Conservation (phyloP, 2,329 filamentous ascomycete species). For the Neofusicoccum ribis region DNA sequence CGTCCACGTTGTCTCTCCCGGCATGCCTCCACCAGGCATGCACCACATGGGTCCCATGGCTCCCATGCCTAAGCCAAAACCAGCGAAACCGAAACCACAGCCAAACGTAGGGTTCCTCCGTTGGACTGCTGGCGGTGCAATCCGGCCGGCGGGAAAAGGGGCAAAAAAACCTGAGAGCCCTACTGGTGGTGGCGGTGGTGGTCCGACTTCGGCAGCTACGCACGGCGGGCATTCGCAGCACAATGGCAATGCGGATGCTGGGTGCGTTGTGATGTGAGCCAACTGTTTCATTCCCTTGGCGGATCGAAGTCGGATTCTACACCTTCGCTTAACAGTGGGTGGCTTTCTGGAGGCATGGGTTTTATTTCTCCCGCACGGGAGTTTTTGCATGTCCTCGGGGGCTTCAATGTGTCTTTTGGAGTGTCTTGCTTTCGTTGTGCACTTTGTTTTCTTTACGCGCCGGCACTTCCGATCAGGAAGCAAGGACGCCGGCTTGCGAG, state of each 20-base stretch:
- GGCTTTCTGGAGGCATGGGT: conserved; percentile 20
- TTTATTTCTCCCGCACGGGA: conserved; percentile 17
- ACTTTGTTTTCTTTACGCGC: background rate
- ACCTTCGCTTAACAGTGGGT: conserved; percentile 15
- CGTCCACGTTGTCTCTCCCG: background rate
- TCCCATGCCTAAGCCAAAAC: background rate
- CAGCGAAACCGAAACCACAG: conserved; percentile 21
- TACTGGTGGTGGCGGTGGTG: conserved; percentile 13
- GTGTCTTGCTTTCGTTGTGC: background rate
- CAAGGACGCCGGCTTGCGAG: background rate
- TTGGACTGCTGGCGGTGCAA: conserved; percentile 28
- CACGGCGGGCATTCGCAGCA: conserved; percentile 13
- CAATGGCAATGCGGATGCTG: conserved; percentile 16
- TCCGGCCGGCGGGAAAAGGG: conserved; percentile 27
- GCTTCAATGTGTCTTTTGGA: background rate
- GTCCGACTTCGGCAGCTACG: conserved; percentile 8
- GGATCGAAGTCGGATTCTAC: background rate
- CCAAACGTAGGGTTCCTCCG: conserved; percentile 25
- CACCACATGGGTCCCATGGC: no score
- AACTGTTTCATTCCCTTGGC: background rate
- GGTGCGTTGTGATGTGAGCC: conserved; percentile 21
- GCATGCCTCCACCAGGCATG: background rate
- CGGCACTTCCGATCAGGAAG: background rate
- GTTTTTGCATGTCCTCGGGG: conserved; percentile 20
- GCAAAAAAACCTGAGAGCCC: conserved; percentile 30